Evolutionary conservation across 2,329 filamentous ascomycete genomes (phyloP).

Genomic region (Sarocladium oryzae): DNA sequence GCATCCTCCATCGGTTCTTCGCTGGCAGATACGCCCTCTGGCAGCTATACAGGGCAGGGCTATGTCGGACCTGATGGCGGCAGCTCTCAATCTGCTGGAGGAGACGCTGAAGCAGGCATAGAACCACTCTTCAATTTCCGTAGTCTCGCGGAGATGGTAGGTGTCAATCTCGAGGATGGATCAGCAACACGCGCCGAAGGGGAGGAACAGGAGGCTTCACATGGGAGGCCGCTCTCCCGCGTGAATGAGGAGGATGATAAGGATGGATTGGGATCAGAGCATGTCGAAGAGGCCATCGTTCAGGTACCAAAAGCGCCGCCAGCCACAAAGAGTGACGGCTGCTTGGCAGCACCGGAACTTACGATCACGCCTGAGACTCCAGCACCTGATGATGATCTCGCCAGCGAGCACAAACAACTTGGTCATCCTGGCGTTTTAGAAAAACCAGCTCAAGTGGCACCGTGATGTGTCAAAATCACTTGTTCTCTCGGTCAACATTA

Average conservation of each 20-base stretch:
- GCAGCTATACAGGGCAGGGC: slow-evolving; percentile 38
- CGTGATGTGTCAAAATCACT: slow-evolving; percentile 15
- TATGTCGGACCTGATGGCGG: slow-evolving; percentile 30
- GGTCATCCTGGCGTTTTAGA: slow-evolving; percentile 32
- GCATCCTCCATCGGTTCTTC: slow-evolving; percentile 81
- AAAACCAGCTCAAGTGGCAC: slow-evolving; percentile 25
- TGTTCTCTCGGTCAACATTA: neutral
- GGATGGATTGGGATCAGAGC: slow-evolving; percentile 25
- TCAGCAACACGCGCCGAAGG: slow-evolving; percentile 24
- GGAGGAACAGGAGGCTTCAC: slow-evolving; percentile 15
- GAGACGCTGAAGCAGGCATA: slow-evolving; percentile 43
- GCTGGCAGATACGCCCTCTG: slow-evolving; percentile 57
- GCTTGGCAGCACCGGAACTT: slow-evolving; percentile 32
- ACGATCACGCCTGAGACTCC: slow-evolving; percentile 47
- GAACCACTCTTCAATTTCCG: slow-evolving; percentile 91
- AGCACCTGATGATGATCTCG: slow-evolving; percentile 24
- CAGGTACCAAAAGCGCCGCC: neutral
- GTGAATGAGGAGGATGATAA: slow-evolving; percentile 30
- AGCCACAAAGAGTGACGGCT: slow-evolving; percentile 8
- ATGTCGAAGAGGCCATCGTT: slow-evolving; percentile 20
- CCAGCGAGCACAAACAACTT: slow-evolving; percentile 37
- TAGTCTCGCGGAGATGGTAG: slow-evolving; percentile 80
- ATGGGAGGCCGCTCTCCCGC: slow-evolving; percentile 26
- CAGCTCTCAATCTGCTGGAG: slow-evolving; percentile 40
- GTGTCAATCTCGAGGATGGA: slow-evolving; percentile 49